Percentiles rank a stretch among this genome's conserved stretches.
phyloP scores from a whole-genome alignment of 768 basidiomycete genomes.

The Tremella mesenterica region DNA sequence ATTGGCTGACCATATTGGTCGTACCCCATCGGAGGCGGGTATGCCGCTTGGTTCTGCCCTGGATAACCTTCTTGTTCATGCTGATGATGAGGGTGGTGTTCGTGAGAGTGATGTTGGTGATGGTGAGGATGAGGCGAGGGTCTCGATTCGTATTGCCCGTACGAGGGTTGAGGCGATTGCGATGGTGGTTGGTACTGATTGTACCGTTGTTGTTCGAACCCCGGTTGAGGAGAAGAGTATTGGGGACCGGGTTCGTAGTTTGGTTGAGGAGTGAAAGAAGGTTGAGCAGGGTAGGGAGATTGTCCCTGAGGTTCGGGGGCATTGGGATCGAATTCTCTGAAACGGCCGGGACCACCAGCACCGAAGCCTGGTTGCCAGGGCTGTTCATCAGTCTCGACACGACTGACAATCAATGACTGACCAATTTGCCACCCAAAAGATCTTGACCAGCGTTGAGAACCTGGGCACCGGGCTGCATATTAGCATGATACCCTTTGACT shows the following conservation, averaged over 20 bases:
- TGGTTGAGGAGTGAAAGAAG: too few relatives aligned
- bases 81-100: background rate
- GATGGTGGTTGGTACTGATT: background rate
- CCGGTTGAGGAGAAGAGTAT: too few relatives aligned
- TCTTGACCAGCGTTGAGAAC: conserved; percentile 44
- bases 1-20: background rate
- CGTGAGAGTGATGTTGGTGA: background rate
- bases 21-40: background rate
- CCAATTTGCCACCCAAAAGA: conserved; percentile 36
- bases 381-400: conserved; percentile 9
- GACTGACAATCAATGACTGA: conserved; percentile 8
- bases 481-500: too few relatives aligned
- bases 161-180: background rate
- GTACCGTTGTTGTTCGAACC: too few relatives aligned
- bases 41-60: background rate
- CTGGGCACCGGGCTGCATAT: conserved; percentile 33
- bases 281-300: too few relatives aligned
- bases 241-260: too few relatives aligned
- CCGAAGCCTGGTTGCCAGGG: conserved; percentile 44
- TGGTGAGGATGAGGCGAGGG: background rate
- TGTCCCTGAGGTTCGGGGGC: background rate
- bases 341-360: conserved; percentile 37
- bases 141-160: too few relatives aligned
- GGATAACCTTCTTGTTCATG: background rate
- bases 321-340: conserved; percentile 34